Conservation (phyloP, 208 protist species). For the Crithidia mellificae region DNA sequence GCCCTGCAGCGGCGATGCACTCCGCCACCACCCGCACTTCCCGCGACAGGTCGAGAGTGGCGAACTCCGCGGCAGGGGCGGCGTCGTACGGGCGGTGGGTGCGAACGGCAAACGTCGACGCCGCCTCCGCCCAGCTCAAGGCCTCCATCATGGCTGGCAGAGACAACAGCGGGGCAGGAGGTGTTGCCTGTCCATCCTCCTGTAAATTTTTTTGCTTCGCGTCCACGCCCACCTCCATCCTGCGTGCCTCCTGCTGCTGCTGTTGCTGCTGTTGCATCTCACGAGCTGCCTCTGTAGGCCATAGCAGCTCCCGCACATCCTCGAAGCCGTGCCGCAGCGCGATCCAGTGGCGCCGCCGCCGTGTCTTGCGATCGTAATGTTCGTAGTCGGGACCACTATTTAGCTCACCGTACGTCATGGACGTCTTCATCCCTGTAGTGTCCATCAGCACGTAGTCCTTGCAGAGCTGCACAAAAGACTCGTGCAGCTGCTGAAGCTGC, state of each 20-base stretch:
- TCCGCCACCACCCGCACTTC: conserved; percentile 63
- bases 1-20: conserved; percentile 13
- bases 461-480: conserved; percentile 65
- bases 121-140: conserved; percentile 78
- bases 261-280: background rate
- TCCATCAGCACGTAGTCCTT: conserved; percentile 86
- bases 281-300: conserved; percentile 47
- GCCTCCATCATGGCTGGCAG: conserved; percentile 68
- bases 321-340: conserved; percentile 76
- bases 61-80: conserved; percentile 46
- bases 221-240: too few relatives aligned
- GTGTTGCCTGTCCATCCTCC: too few relatives aligned
- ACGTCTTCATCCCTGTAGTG: conserved; percentile 80
- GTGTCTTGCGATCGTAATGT: conserved; percentile 77
- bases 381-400: conserved; percentile 87
- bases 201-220: too few relatives aligned
- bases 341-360: conserved; percentile 76
- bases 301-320: conserved; percentile 75
- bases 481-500: conserved; percentile 39
- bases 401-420: conserved; percentile 63
- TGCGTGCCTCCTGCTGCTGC: background rate
- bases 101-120: conserved; percentile 81
- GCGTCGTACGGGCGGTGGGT: conserved; percentile 64
- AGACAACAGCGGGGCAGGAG: conserved; percentile 28
- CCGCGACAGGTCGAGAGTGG: conserved; percentile 53